A percentile compares a stretch with the other conserved stretches of the same genome.
phyloP scores from a whole-genome alignment of 805 yeast genomes.

The Ogataea pignaliae region DNA sequence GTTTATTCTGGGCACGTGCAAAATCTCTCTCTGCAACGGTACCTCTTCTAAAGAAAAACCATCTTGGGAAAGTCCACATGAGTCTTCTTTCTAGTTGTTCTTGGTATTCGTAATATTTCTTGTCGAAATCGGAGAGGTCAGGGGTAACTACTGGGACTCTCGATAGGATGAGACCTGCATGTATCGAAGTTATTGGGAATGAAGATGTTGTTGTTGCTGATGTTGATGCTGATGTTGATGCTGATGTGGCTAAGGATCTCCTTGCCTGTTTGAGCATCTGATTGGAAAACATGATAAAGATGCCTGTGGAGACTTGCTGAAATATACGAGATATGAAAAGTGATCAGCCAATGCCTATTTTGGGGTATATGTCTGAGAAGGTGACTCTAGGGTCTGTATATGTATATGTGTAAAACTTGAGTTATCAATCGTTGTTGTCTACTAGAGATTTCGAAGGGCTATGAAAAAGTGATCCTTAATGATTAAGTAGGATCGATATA shows the following conservation, averaged over 20 bases:
- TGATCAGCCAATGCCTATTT: too few relatives aligned
- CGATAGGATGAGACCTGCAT: constrained; percentile 62
- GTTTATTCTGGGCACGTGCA: constrained; percentile 69
- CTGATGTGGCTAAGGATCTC: constrained; percentile 10
- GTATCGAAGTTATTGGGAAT: constrained; percentile 14
- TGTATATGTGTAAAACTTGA: too few relatives aligned
- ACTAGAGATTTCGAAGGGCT: too few relatives aligned
- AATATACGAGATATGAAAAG: not conserved
- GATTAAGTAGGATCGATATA: too few relatives aligned
- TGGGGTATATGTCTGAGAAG: too few relatives aligned
- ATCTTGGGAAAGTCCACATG: constrained; percentile 97
- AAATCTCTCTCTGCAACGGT: constrained; percentile 82
- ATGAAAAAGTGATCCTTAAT: too few relatives aligned
- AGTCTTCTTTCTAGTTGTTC: constrained; percentile 80
- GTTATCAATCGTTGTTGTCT: too few relatives aligned
- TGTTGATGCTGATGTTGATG: constrained; percentile 1
- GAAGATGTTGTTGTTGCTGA: not conserved
- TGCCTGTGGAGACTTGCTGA: not conserved
- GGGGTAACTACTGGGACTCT: constrained; percentile 84
- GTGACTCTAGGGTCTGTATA: too few relatives aligned
- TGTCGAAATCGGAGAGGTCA: constrained; percentile 66
- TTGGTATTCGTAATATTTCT: constrained; percentile 76
- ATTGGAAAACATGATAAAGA: constrained; percentile 2
- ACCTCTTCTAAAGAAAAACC: constrained; percentile 87
- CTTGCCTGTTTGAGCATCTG: constrained; percentile 6